Base-by-base conservation (phyloP, 1,284 basidiomycete species). In the Malassezia obtusa region DNA sequence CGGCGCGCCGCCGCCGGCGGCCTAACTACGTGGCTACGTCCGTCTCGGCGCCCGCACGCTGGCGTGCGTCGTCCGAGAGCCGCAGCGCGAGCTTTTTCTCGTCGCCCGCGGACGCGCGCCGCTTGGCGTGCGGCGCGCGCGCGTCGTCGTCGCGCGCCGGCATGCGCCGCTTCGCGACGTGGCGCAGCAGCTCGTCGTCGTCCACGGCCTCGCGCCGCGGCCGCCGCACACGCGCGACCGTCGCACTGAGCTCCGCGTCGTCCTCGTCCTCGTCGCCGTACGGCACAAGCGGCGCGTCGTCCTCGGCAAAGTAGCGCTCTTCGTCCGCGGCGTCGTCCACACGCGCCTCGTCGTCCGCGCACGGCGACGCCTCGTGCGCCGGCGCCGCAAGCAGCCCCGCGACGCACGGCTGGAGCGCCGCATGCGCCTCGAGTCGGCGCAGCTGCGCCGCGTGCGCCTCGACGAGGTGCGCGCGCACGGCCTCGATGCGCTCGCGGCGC, bases 391-490 rank as follows among this genome's bases (percentile, higher is more conserved):
- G 40, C n/a, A 28, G 31, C 30, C 26, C 33, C 35, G 22, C 90
- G 81, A 84, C 90, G 50, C 86, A 82, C 35, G 80, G 76, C 45
- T 87, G 81, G 63, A 96, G 81, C 33, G 81, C 78, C 39, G 81
- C 78, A 74, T 91, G 89, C 40, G 84, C 80, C 50, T 80, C 77
- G 15, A 96, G 79, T 47, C 77, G 77, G 36, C 81, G 80, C 52
- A 96, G 78, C 38, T 80, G 78, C 0, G 79, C 77, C 54, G 83
- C 83, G 64, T 90, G 82, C 57, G 80, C 80, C 15, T 83, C 83
- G 83, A 94, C 87, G 64, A 90, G 83, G 68, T 88, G 82, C 59
- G 81, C 79, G 70, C 95, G 86, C 58, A 90, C 75, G 2, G 86
- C 82, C 75, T 86, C 90, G 68, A 88, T 78, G 70, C 91, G 90